Evolutionary conservation across 2,329 filamentous ascomycete species (phyloP).

Genomic region (Cladosporium velox): DNA sequence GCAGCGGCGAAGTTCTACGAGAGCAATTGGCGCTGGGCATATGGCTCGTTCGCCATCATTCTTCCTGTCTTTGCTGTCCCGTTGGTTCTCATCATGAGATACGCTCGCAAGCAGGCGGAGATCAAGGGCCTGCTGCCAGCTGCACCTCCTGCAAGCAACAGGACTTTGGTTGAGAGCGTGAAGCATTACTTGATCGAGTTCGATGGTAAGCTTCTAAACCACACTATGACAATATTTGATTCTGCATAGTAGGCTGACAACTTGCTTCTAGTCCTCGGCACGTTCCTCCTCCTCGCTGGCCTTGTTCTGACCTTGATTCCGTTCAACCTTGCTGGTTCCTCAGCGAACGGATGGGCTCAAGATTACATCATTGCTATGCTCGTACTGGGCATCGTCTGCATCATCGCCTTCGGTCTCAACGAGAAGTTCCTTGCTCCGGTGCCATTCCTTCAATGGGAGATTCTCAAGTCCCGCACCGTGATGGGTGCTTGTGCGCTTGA

Average conservation of each 20-base stretch:
- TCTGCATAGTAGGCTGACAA: not conserved
- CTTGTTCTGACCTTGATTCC: slow-evolving; percentile 69
- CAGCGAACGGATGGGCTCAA: slow-evolving; percentile 39
- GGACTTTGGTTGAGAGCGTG: slow-evolving; percentile 29
- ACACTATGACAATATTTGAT: not conserved
- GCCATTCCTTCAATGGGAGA: slow-evolving; percentile 57
- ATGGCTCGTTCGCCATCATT: slow-evolving; percentile 37
- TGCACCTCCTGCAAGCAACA: slow-evolving; percentile 25
- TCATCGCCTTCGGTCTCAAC: slow-evolving; percentile 54
- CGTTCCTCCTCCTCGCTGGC: slow-evolving; percentile 44
- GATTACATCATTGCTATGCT: slow-evolving; percentile 44
- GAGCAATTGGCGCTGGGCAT: slow-evolving; percentile 36
- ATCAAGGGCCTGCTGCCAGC: slow-evolving; percentile 34
- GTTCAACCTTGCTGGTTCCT: slow-evolving; percentile 56
- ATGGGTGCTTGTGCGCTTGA: slow-evolving; percentile 49
- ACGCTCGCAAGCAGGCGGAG: slow-evolving; percentile 33
- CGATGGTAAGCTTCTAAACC: slow-evolving; percentile 28
- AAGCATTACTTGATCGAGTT: slow-evolving; percentile 36
- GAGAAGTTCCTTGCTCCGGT: slow-evolving; percentile 60
- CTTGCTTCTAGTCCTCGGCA: slow-evolving; percentile 27
- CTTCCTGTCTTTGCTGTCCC: slow-evolving; percentile 33
- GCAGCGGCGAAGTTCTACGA: slow-evolving; percentile 32
- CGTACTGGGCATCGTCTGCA: slow-evolving; percentile 34
- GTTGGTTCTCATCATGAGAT: slow-evolving; percentile 33
- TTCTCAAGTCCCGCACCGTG: slow-evolving; percentile 54